These are phyloP conservation scores for Gnaphalium uliginosum DNA, from an alignment of 129 eudicot species.

Conservation along the genomic window DNA sequence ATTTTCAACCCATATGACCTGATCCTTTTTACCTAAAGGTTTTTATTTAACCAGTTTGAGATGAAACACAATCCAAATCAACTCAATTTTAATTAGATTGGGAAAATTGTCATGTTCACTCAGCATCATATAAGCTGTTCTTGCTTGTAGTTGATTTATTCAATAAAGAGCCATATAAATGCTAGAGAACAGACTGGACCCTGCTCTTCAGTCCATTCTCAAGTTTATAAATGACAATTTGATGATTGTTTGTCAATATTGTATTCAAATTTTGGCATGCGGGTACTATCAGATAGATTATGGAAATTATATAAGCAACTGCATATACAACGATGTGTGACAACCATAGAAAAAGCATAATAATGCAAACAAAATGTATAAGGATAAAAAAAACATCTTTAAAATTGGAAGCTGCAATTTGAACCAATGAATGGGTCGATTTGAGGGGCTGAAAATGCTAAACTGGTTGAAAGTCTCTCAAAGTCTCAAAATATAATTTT, in stretches of 20 bases:
- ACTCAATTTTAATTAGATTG: not conserved
- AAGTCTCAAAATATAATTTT: too few species aligned
- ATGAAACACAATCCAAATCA: not conserved
- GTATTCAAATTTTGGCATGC: not conserved
- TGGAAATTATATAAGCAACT: too few species aligned
- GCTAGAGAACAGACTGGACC: too few species aligned
- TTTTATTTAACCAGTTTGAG: not conserved
- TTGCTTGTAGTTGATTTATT: too few species aligned
- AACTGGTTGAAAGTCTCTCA: too few species aligned
- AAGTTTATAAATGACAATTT: not conserved
- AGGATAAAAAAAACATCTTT: not conserved
- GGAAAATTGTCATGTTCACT: not conserved
- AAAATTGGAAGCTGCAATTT: not conserved
- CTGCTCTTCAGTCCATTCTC: too few species aligned
- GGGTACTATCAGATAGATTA: not conserved
- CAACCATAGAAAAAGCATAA: not conserved
- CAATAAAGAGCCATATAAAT: too few species aligned
- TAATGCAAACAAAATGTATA: too few species aligned
- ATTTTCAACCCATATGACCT: not conserved
- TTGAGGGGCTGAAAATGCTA: not conserved
- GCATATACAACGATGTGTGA: not conserved
- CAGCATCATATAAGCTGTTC: not conserved
- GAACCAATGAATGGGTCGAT: not conserved
- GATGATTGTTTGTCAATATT: not conserved
- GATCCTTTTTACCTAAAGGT: too few species aligned